Base-by-base conservation (phyloP, 495 filamentous ascomycete species). In the Penicillium nucicola region DNA sequence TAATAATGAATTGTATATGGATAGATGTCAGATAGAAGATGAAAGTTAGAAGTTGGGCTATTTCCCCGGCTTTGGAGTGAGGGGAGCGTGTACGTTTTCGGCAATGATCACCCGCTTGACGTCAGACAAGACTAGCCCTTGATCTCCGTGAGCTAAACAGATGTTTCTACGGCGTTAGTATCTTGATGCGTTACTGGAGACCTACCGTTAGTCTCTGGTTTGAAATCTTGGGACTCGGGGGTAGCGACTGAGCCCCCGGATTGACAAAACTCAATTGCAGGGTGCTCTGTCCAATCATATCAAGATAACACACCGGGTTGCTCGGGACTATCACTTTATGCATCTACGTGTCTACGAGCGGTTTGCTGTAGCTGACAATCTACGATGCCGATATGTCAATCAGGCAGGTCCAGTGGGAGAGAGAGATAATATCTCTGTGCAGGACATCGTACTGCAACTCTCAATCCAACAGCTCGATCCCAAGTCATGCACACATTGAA, bases 21-120 rank as follows among this genome's bases (percentile, higher is more conserved):
- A 20, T 5, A 5, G 2, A n/a, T n/a, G n/a, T n/a, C n/a, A n/a
- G n/a, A n/a, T n/a, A n/a, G n/a, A n/a, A n/a, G n/a, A n/a, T n/a
- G n/a, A n/a, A n/a, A n/a, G n/a, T n/a, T n/a, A n/a, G 12, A 15
- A 15, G 10, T 12, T 34, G 42, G 20, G 1, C 17, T 13, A 5
- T 12, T 23, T 19, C 23, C 23, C 14, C 19, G 8, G 19, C 12
- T 20, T 11, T 28, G 25, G 25, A 5, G 9, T 48, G 45, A 39
- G 45, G 45, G 45, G 45, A 47, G 14, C 13, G 1, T 14, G 12
- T 8, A 39, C 23, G 45, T 25, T 31, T 40, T 39, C 2, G 45
- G 45, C 14, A 48, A 48, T 40, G 45, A 48, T 48, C 45, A 4
- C 17, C 23, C 33, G 25, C 20, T 37, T 48, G 32, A 48, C 35